Conservation (phyloP, 2,329 filamentous ascomycete species). For the Keithomyces neogunnii region DNA sequence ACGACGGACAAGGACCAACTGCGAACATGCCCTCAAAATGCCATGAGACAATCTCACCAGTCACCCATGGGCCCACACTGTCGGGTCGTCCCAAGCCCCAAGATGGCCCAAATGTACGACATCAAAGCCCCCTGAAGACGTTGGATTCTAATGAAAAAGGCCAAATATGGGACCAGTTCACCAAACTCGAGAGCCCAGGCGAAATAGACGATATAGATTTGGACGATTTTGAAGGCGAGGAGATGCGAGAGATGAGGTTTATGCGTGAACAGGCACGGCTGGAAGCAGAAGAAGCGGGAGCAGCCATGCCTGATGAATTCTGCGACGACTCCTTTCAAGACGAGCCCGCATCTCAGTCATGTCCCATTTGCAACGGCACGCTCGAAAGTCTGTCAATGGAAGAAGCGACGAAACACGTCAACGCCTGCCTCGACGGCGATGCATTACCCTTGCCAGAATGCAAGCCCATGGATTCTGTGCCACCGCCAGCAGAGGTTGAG, state of each 20-base stretch:
- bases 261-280: slow-evolving; percentile 68
- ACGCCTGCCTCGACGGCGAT: slow-evolving; percentile 82
- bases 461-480: slow-evolving; percentile 8
- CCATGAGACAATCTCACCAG: not conserved
- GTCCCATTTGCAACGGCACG: slow-evolving; percentile 68
- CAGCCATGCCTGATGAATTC: slow-evolving; percentile 27
- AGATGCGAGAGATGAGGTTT: slow-evolving; percentile 57
- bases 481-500: slow-evolving; percentile 19
- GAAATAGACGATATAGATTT: slow-evolving; percentile 50
- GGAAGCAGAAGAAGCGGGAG: slow-evolving; percentile 48
- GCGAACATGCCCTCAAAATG: not conserved
- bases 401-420: slow-evolving; percentile 77
- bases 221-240: slow-evolving; percentile 49
- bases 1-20: slow-evolving; percentile 6
- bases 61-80: not conserved
- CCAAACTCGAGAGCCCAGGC: slow-evolving; percentile 23
- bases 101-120: slow-evolving; percentile 15
- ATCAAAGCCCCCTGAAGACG: slow-evolving; percentile 12
- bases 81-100: not conserved
- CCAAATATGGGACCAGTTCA: slow-evolving; percentile 23
- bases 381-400: slow-evolving; percentile 53
- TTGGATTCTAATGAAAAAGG: slow-evolving; percentile 14
- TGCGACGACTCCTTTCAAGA: slow-evolving; percentile 24
- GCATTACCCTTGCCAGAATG: slow-evolving; percentile 46
- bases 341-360: slow-evolving; percentile 32